Conservation (phyloP, 2,329 filamentous ascomycete species). For the Botrytis tulipae region DNA sequence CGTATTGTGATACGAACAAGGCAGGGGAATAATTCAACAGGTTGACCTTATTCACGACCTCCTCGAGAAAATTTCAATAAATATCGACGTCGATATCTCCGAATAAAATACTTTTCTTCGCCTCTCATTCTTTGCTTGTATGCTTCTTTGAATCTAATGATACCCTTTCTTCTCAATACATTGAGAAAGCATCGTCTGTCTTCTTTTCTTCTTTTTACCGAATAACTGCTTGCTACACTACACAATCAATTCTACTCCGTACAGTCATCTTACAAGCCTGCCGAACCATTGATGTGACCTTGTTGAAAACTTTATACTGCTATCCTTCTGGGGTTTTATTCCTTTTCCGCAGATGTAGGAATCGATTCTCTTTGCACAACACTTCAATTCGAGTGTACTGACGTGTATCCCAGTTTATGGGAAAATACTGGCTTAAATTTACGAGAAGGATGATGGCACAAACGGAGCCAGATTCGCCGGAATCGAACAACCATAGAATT, state of each 20-base stretch:
- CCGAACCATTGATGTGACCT: slow-evolving; percentile 24
- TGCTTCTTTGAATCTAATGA: slow-evolving; percentile 33
- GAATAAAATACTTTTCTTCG: not conserved
- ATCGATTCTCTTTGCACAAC: slow-evolving; percentile 8
- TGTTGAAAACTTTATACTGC: not conserved
- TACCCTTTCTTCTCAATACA: slow-evolving; percentile 25
- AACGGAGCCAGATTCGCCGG: slow-evolving; percentile 33
- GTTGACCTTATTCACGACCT: slow-evolving; percentile 6
- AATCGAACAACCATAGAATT: slow-evolving; percentile 35
- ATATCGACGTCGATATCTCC: slow-evolving; percentile 14
- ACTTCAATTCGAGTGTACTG: slow-evolving; percentile 6
- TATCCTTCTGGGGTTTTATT: not conserved
- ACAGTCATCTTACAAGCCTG: slow-evolving; percentile 23
- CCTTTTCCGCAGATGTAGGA: slow-evolving; percentile 15
- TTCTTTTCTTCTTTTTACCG: slow-evolving; percentile 29
- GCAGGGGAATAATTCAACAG: not conserved
- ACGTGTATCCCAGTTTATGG: slow-evolving; percentile 15
- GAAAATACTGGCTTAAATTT: slow-evolving; percentile 9
- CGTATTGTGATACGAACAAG: not conserved
- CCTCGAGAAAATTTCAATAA: not conserved
- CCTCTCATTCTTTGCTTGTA: not conserved
- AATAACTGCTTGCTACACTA: slow-evolving; percentile 33
- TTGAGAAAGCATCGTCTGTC: slow-evolving; percentile 32
- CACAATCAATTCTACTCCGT: slow-evolving; percentile 24
- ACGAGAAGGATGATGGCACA: slow-evolving; percentile 12